Base-by-base conservation (phyloP, 495 filamentous ascomycete genomes). In the Aspergillus olivimuriae region DNA sequence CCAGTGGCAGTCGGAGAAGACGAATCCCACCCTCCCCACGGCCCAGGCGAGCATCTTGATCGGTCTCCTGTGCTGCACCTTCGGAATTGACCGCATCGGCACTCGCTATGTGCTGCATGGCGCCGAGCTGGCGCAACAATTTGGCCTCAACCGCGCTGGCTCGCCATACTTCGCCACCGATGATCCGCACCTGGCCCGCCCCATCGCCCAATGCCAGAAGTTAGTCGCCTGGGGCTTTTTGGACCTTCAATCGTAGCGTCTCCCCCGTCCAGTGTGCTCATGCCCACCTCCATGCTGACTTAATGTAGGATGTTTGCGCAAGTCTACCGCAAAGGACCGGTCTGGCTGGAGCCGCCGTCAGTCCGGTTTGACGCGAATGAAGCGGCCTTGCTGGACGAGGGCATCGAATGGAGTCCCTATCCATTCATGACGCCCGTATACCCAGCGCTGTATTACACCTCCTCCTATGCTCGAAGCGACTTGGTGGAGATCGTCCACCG, bases 11-110 rank as follows among this genome's bases (percentile, higher is more conserved):
- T 24, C 34, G 0, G 53, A 55, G 2, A 50, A 50, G 14, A 22
- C 44, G 4, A 37, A 34, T 18, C 28, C 14, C 3, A 40, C 43
- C 21, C 40, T 58, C 2, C 51, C 57, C 4, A 57, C 57, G 5
- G 43, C 50, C 2, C 57, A 60, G 37, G 50, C 57, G 1, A 49
- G 57, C 8, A 57, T 60, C 22, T 14, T 57, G 40, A 53, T 60
- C 7, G 57, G 57, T 8, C 35, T 60, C 2, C 39, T 60, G 5
- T 54, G 50, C 37, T 60, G 57, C 39, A 60, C 57, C 16, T 60
- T 60, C 36, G 57, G 53, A 6, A 24, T 56, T n/a, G 57, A 60
- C 39, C 42, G 54, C 17, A 17, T 60, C 28, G 57, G 57, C 17
- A 57, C 53, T 4, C 36, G 44, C 19, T 56, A 57, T 28, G 55